These are phyloP conservation scores for Jimgerdemannia flammicorona DNA, from an alignment of 192 early-diverging fungal genomes.

Conservation along the genomic window DNA sequence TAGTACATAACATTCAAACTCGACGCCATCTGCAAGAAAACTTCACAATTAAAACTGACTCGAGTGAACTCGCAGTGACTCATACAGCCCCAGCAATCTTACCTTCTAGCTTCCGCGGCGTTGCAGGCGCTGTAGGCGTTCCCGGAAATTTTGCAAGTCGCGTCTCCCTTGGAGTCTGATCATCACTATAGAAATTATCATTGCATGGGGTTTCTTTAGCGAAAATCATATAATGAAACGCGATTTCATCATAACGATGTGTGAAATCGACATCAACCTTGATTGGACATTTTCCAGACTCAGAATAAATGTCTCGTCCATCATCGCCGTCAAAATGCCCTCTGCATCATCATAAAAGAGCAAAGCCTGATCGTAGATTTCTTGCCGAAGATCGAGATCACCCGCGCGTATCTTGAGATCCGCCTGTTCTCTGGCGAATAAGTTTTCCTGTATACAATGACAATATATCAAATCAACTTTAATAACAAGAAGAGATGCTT, in stretches of 20 bases:
- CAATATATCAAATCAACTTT: background rate
- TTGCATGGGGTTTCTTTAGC: background rate
- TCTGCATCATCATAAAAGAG: slow-evolving; percentile 40
- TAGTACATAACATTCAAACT: slow-evolving; percentile 42
- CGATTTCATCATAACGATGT: background rate
- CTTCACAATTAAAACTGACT: background rate
- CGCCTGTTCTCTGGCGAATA: background rate
- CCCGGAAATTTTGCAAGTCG: slow-evolving; percentile 12
- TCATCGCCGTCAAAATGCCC: slow-evolving; percentile 45
- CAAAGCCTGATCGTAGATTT: slow-evolving; percentile 42
- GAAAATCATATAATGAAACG: background rate
- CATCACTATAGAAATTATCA: slow-evolving; percentile 19
- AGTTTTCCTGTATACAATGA: background rate
- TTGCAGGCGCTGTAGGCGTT: background rate
- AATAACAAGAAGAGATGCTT: background rate
- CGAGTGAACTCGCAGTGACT: background rate
- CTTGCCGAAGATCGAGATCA: slow-evolving; percentile 41
- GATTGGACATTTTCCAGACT: slow-evolving; percentile 43
- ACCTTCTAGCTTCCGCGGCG: background rate
- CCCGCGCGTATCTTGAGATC: slow-evolving; percentile 40
- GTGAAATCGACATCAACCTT: slow-evolving; percentile 11
- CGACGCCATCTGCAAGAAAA: background rate
- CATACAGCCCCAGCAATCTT: background rate
- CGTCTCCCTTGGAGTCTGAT: slow-evolving; percentile 49
- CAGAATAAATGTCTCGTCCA: slow-evolving; percentile 47